Evolutionary conservation across 192 early-diverging fungal species (phyloP), one percentile per base, ranked within the genome.

Genomic region (Podila horticola): DNA sequence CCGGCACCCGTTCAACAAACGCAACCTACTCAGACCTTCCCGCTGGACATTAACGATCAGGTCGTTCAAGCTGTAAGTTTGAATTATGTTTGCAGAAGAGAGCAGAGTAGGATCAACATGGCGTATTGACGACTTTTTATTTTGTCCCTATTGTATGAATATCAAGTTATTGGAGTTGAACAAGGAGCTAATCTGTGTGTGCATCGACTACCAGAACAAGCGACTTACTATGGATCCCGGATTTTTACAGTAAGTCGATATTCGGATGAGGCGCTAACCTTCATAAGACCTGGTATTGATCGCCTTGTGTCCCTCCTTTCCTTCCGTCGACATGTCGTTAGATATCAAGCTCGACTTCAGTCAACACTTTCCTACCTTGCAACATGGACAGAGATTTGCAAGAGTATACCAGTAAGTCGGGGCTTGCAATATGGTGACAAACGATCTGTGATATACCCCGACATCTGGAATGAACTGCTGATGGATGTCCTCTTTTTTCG

Each of bases 351-450:
- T 38, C 70, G 77, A 31, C 62, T 81, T 12, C 77, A 81, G 50
- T 31, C 66, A 28, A 68, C 71, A 22, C 62, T 81, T 9, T 81
- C 77, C 8, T 81, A 81, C 38, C 62, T 81, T 19, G 77, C 77
- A 29, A 81, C 77, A 3, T 81, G 77, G 77, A 50, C 77, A 15
- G 77, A 81, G 49, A 79, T 79, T 5, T 51, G 63, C 69, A 79
- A 79, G 57, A 62, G 50, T 30, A 58, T 76, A 55, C 75, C 75
- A 26, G 75, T 79, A 60, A 55, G 64, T 51, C 2, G 4, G 0
- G 15, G 19, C 22, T 45, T 31, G 8, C 50, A 10, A 9, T 26
- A 24, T 33, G 24, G 2, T 11, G 8, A 26, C n/a, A 55, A 55
- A 55, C 19, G 30, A 9, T 66, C 34, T 1, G 3, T 30, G 30